Base-by-base conservation (phyloP, 2,329 filamentous ascomycete species). In the Aspergillus neotritici region DNA sequence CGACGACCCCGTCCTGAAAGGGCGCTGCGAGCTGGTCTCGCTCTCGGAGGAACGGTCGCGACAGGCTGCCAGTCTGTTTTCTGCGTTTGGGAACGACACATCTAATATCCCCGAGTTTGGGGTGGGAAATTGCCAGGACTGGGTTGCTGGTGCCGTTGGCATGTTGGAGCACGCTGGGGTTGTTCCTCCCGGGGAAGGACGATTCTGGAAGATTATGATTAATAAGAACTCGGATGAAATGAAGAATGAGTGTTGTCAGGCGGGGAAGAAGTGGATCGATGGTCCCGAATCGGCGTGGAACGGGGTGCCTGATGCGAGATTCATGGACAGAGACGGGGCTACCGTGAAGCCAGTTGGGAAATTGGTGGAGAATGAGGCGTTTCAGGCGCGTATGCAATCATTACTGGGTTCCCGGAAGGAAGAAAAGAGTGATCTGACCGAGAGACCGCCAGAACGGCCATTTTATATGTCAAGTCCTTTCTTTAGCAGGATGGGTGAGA, bases 141-240 rank as follows among this genome's bases (percentile, higher is more conserved):
- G 51, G 45, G 43, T 50, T 12, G 48, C 45, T 10, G 44, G 15
- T 11, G 50, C 47, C 7, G 44, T 49, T 3, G 15, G 8, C 3
- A 38, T 45, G 40, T 31, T 53, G 4, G 46, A 47, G 16, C 4
- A 12, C 5, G 36, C 32, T 6, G 41, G 38, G 11, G 8, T 51
- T 5, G n/a, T 51, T 31, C 8, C 8, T 4, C 12, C 4, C 8
- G 49, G 47, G 2, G 50, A 55, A 44, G 46, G 45, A 0, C 25
- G 13, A 4, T 56, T 55, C 37, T 54, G 50, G 53, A 50, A 34
- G 13, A 28, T 28, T 1, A 53, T 57, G 51, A 46, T 56, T 10
- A 53, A 52, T 41, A 21, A 12, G 6, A 48, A 48, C 21, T 31
- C 50, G 9, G 35, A 46, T 7, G 42, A 46, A 12, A 51, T 55